Evolutionary conservation across 164 flowering plant species (phyloP).

Genomic region (Sextonia rubra): DNA sequence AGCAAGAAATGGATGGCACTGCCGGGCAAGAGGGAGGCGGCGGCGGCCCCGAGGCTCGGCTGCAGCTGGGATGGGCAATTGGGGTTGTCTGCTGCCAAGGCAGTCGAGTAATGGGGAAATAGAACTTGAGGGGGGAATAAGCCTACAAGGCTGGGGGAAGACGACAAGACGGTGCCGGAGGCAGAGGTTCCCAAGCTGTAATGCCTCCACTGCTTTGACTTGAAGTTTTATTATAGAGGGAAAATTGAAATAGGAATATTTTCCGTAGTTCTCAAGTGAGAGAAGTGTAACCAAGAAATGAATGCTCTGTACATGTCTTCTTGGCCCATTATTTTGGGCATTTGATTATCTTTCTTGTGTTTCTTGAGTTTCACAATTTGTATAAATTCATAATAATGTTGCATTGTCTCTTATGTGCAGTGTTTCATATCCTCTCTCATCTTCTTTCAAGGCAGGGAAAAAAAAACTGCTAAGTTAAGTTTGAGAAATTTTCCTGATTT

Average conservation of each 20-base stretch:
- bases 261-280: slow-evolving; percentile 11
- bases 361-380: slow-evolving; percentile 10
- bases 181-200: slow-evolving; percentile 70
- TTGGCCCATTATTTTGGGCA: slow-evolving; percentile 18
- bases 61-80: neutral
- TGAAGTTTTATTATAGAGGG: slow-evolving; percentile 10
- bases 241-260: neutral
- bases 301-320: slow-evolving; percentile 25
- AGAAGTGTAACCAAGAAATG: slow-evolving; percentile 13
- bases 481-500: too few relatives aligned
- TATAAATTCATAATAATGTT: slow-evolving; percentile 24
- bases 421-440: too few relatives aligned
- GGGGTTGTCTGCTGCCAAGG: slow-evolving; percentile 28
- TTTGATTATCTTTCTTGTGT: slow-evolving; percentile 12
- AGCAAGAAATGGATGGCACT: slow-evolving; percentile 38
- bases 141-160: slow-evolving; percentile 91
- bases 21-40: slow-evolving; percentile 47
- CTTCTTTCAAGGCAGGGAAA: too few relatives aligned
- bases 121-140: slow-evolving; percentile 53
- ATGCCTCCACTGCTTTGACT: slow-evolving; percentile 27
- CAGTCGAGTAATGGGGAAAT: slow-evolving; percentile 38
- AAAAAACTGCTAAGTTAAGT: too few relatives aligned
- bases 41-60: slow-evolving; percentile 32
- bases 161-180: slow-evolving; percentile 82
- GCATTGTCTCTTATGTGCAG: slow-evolving; percentile 9